Percentiles rank a stretch among this genome's conserved stretches.
Evolutionary conservation across 805 yeast genomes (phyloP).

Genomic region (Lachancea nothofagi): DNA sequence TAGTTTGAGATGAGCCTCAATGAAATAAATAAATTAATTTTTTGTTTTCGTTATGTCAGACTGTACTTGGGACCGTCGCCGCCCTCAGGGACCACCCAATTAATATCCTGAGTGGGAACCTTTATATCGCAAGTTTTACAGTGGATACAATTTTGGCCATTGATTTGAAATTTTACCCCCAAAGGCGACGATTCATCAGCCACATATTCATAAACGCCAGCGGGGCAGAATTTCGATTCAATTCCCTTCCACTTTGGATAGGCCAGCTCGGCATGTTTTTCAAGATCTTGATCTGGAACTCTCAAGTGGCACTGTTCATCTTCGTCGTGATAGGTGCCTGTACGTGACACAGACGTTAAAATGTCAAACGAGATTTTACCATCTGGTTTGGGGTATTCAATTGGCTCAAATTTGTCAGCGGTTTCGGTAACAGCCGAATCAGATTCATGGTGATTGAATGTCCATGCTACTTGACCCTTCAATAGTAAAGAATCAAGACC

Average conservation of each 20-base stretch:
- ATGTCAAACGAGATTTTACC: slow-evolving; percentile 88
- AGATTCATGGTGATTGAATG: slow-evolving; percentile 60
- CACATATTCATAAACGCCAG: slow-evolving; percentile 92
- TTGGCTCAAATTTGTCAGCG: slow-evolving; percentile 63
- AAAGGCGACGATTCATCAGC: slow-evolving; percentile 51
- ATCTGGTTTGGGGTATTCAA: slow-evolving; percentile 93
- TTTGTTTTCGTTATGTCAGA: slow-evolving; percentile 49
- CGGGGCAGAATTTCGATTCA: slow-evolving; percentile 93
- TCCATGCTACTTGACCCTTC: slow-evolving; percentile 82
- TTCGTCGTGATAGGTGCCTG: slow-evolving; percentile 95
- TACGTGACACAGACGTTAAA: slow-evolving; percentile 89
- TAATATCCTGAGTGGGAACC: slow-evolving; percentile 89
- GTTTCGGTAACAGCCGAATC: slow-evolving; percentile 68
- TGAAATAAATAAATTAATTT: slow-evolving; percentile 8
- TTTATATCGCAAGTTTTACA: slow-evolving; percentile 98
- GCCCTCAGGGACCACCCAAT: slow-evolving; percentile 98
- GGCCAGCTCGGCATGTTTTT: slow-evolving; percentile 59
- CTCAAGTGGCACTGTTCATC: slow-evolving; percentile 88
- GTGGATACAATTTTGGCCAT: slow-evolving; percentile 95
- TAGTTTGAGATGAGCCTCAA: not conserved
- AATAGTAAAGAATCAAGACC: slow-evolving; percentile 78
- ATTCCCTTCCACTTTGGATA: slow-evolving; percentile 81
- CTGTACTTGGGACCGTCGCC: slow-evolving; percentile 98
- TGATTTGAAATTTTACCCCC: slow-evolving; percentile 86
- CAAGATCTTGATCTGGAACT: slow-evolving; percentile 54